Conservation (phyloP, 2,329 filamentous ascomycete genomes). For the Fusarium sublunatum region DNA sequence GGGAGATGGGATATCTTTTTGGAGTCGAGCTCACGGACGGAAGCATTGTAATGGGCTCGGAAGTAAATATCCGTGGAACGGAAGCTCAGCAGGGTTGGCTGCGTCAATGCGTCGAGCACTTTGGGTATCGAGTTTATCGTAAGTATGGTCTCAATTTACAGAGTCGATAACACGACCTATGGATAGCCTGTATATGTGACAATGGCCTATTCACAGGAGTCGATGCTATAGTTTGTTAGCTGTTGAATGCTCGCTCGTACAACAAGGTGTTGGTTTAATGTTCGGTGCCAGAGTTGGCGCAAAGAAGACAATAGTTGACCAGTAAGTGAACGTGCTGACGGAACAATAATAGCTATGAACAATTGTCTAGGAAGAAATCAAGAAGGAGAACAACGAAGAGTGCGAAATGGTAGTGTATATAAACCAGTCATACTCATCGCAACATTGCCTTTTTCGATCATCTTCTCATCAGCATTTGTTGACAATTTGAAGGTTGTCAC, state of each 20-base stretch:
- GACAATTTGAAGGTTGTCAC: neutral
- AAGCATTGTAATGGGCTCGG: conserved; percentile 27
- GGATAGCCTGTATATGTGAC: conserved; percentile 11
- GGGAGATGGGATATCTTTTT: conserved; percentile 29
- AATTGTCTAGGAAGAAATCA: neutral
- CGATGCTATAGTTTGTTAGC: neutral
- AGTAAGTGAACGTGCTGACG: neutral
- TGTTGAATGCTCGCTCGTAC: neutral
- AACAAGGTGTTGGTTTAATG: neutral
- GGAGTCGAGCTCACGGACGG: conserved; percentile 35
- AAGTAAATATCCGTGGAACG: conserved; percentile 25
- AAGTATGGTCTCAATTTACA: conserved; percentile 30
- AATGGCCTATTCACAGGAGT: neutral
- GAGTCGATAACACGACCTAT: conserved; percentile 18
- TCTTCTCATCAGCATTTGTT: neutral
- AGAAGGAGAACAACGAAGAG: neutral
- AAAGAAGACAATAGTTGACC: neutral
- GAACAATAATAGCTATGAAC: neutral
- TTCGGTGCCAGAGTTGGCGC: neutral
- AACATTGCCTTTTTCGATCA: neutral
- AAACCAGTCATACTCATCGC: neutral
- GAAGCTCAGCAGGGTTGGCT: conserved; percentile 13
- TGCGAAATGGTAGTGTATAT: neutral
- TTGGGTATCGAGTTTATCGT: conserved; percentile 30
- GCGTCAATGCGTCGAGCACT: conserved; percentile 23